Base-by-base conservation (phyloP, 331 rosid species). In the Rhamnella rubrinervis region DNA sequence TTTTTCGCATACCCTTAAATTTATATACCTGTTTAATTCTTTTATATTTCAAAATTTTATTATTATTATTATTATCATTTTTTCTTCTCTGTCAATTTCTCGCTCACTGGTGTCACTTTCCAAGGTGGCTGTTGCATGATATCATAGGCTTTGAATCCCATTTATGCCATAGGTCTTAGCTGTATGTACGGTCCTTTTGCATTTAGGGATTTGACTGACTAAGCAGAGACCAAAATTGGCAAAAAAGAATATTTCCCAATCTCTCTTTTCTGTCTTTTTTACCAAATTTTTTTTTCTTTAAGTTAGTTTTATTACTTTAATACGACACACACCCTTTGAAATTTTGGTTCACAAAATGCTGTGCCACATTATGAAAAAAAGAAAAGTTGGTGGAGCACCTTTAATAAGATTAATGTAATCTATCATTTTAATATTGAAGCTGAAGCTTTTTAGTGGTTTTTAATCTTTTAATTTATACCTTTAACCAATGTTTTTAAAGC, bases 101-200 rank as follows among this genome's bases (percentile, higher is more conserved):
- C 2, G 64, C 59, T 56, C 15, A 8, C 55, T 61, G 37, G 11
- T 35, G 61, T 52, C 71, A 61, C 69, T 60, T 81, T 77, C 59
- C 35, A 50, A 72, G 67, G 58, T 59, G 71, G 63, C 69, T 63
- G 68, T 59, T 46, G 20, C 50, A 17, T 62, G 58, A 49, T 23
- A 46, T 37, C 59, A 60, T 18, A 50, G 55, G 26, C 39, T 18
- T 51, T 61, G 77, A 21, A 28, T 50, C 63, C 55, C 68, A 55
- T 50, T 55, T 58, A 46, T 57, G 19, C 38, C 46, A 49, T 64
- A 57, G 21, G 37, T 59, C 46, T 40, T 59, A 77, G 70, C 52
- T 65, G 77, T 77, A 11, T 59, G 65, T 49, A 78, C 78, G 47
- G 41, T 12, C 56, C 68, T 75, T 72, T 85, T 77, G 63, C 78